Conservation (phyloP, 768 basidiomycete genomes). For the Russula compacta region DNA sequence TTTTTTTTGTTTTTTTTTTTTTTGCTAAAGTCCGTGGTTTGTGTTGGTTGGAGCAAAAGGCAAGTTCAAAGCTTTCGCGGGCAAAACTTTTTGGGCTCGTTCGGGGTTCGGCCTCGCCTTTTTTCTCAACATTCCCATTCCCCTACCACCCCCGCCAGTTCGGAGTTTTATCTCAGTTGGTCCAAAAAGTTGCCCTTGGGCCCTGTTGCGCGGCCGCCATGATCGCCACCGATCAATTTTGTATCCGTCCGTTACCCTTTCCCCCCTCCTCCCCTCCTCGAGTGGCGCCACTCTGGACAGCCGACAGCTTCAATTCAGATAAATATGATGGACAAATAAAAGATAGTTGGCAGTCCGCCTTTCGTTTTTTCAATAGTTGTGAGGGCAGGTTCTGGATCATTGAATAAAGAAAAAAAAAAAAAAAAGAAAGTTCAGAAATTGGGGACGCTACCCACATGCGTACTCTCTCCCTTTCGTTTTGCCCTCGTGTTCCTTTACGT, state of each 20-base stretch:
- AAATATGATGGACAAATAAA: not conserved
- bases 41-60: too few relatives aligned
- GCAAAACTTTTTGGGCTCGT: too few relatives aligned
- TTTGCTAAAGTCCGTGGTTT: too few relatives aligned
- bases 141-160: too few relatives aligned
- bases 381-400: not conserved
- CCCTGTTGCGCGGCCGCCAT: slow-evolving; percentile 1
- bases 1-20: too few relatives aligned
- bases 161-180: not conserved
- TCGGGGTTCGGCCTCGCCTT: too few relatives aligned
- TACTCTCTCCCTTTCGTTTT: not conserved
- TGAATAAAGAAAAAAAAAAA: not conserved
- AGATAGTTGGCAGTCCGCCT: not conserved
- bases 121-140: too few relatives aligned
- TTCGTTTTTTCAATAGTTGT: not conserved
- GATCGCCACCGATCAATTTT: slow-evolving; percentile 12
- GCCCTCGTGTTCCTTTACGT: not conserved
- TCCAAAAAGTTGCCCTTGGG: too few relatives aligned
- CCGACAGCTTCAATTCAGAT: slow-evolving; percentile 12
- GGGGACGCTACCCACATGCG: not conserved
- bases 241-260: not conserved
- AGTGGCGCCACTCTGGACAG: not conserved
- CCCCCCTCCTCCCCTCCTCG: not conserved
- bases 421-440: slow-evolving; percentile 6
- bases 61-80: too few relatives aligned